A percentile compares a stretch with the other conserved stretches of the same genome.
Evolutionary conservation across 2,329 filamentous ascomycete species (phyloP).

Genomic region (Dothideomycetes sp.): DNA sequence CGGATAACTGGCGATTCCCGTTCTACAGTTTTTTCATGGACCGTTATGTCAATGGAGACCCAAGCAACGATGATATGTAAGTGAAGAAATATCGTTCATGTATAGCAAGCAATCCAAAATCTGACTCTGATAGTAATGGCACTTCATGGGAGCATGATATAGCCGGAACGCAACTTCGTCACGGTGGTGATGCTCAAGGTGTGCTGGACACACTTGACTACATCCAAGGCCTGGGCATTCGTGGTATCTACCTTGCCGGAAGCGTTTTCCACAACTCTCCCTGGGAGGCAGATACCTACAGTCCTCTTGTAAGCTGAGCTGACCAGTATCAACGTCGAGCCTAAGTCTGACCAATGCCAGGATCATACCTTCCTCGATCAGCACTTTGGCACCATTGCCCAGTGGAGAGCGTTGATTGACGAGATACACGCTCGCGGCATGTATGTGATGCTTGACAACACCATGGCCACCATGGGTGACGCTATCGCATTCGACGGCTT

Average conservation of each 20-base stretch:
- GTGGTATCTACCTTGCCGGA: slow-evolving; percentile 53
- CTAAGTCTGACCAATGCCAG: slow-evolving; percentile 47
- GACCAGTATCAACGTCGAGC: slow-evolving; percentile 48
- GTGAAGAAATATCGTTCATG: not conserved
- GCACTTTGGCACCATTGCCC: slow-evolving; percentile 51
- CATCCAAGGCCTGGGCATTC: slow-evolving; percentile 52
- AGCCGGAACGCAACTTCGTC: slow-evolving; percentile 52
- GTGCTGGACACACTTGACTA: slow-evolving; percentile 55
- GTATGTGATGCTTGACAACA: slow-evolving; percentile 60
- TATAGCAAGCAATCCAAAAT: not conserved
- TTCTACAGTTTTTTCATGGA: slow-evolving; percentile 58
- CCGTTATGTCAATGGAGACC: slow-evolving; percentile 56
- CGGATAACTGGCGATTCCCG: slow-evolving; percentile 55
- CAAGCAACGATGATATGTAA: slow-evolving; percentile 50
- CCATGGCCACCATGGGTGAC: slow-evolving; percentile 54
- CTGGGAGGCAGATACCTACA: slow-evolving; percentile 54
- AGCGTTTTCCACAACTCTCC: slow-evolving; percentile 55
- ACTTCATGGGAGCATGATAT: slow-evolving; percentile 54
- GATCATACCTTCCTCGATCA: slow-evolving; percentile 56
- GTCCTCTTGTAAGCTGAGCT: slow-evolving; percentile 44
- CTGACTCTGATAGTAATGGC: slow-evolving; percentile 34
- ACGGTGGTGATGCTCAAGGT: slow-evolving; percentile 51
- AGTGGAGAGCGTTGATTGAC: slow-evolving; percentile 49
- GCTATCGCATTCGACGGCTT: slow-evolving; percentile 54
- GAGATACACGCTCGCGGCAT: slow-evolving; percentile 55